Base-by-base conservation (phyloP, 306 rosid genomes). In the Inga oerstediana region DNA sequence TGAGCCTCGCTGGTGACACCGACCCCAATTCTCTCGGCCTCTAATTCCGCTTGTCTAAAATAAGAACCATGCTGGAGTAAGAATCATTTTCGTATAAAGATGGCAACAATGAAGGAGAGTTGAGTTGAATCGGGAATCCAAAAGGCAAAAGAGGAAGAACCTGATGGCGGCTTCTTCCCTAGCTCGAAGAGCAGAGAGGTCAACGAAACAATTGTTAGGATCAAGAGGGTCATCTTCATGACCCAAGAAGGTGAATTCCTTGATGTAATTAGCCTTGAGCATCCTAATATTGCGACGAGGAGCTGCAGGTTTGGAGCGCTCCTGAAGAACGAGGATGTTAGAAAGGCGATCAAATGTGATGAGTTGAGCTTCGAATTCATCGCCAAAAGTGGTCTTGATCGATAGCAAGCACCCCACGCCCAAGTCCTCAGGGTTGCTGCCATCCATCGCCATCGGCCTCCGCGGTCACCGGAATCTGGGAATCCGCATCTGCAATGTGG, bases 1-100 rank as follows among this genome's bases (percentile, higher is more conserved):
- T 97, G 99, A 3, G 98, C 99, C 83, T 97, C 94, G 52, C 73
- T 77, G 76, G 97, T 91, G 72, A 96, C 99, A 80, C 98, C 98
- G 15, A 96, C 97, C 9, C 99, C 99, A 24, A 94, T 91, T 88
- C 98, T 91, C 90, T 96, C 99, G 61, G 89, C 96, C 27, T 94
- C 99, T 2, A 89, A 78, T 84, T 91, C 99, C 0, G 98, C 99
- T 83, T 92, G 97, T 74, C 99, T 96, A 80, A 66, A 83, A 89
- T 58, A 30, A 43, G 79, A 46, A 62, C 52, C 79, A 66, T 14
- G 27, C 10, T 6, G 43, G 48, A 44, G 12, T 51, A 67, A 49
- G 79, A 34, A 81, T 37, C 0, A 54, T 35, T 3, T 22, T 19
- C 48, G 43, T 4, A 8, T 11, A 72, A 14, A 30, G 54, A 46